Percentiles rank a stretch among this genome's conserved stretches.
Conservation (phyloP, 331 rosid genomes). For the Saraca asoca region DNA sequence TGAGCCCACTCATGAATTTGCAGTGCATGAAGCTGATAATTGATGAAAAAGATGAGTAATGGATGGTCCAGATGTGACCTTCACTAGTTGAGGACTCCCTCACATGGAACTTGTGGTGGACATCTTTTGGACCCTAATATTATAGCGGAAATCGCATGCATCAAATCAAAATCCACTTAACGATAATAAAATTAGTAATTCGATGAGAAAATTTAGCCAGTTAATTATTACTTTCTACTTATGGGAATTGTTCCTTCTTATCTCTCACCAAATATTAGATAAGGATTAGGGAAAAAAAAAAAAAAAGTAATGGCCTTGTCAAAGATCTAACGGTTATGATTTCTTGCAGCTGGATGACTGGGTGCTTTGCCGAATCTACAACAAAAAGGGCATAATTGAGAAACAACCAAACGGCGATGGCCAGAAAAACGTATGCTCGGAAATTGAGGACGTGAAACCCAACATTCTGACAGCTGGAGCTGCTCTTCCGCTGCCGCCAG, state of each 20-base stretch:
- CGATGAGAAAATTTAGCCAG: background rate
- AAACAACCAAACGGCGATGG: constrained; percentile 37
- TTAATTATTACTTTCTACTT: constrained; percentile 24
- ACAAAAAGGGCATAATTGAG: constrained; percentile 71
- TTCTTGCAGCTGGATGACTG: constrained; percentile 83
- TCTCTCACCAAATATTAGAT: constrained; percentile 1
- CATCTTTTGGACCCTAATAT: background rate
- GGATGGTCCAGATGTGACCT: constrained; percentile 21
- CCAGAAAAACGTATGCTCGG: constrained; percentile 26
- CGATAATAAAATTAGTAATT: background rate
- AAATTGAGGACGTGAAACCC: constrained; percentile 70
- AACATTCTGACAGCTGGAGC: constrained; percentile 30
- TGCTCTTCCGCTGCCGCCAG: constrained; percentile 22
- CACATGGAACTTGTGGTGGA: background rate
- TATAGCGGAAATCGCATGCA: background rate
- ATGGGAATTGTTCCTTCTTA: constrained; percentile 42
- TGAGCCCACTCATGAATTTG: constrained; percentile 8
- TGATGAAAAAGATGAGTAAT: background rate
- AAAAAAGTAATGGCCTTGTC: background rate
- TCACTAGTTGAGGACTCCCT: background rate
- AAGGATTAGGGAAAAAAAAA: background rate
- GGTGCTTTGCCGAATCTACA: constrained; percentile 91
- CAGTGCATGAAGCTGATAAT: background rate
- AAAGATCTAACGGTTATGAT: constrained; percentile 43
- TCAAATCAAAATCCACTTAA: background rate